A percentile compares a stretch with the other conserved stretches of the same genome.
phyloP scores from a whole-genome alignment of 208 protist species.

The Wallacemonas rigidus region DNA sequence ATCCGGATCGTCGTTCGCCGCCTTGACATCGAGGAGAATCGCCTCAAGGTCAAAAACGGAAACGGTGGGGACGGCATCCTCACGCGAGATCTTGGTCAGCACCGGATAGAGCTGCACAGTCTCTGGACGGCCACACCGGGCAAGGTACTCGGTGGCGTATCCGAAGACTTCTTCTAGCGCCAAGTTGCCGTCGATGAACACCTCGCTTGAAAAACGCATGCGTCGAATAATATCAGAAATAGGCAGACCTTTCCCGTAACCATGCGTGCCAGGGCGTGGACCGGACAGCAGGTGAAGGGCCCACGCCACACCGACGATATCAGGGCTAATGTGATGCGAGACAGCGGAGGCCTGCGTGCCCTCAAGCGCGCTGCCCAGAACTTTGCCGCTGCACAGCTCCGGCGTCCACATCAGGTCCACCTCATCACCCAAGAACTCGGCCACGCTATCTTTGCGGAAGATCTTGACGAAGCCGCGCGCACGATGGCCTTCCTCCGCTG shows the following conservation, averaged over 20 bases:
- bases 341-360: conserved; percentile 74
- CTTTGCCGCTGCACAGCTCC: conserved; percentile 84
- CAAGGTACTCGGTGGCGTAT: conserved; percentile 74
- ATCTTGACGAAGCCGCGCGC: conserved; percentile 81
- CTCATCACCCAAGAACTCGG: conserved; percentile 62
- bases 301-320: conserved; percentile 88
- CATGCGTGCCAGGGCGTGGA: conserved; percentile 59
- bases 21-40: conserved; percentile 77
- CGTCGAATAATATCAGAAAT: conserved; percentile 82
- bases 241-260: conserved; percentile 82
- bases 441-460: conserved; percentile 60
- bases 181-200: conserved; percentile 76
- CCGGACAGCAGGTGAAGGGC: conserved; percentile 86
- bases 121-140: conserved; percentile 41
- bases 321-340: conserved; percentile 77
- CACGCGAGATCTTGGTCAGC: conserved; percentile 82
- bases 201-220: conserved; percentile 69
- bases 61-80: conserved; percentile 88
- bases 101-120: conserved; percentile 76
- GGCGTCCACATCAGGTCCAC: conserved; percentile 80
- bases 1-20: conserved; percentile 76
- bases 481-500: conserved; percentile 62
- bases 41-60: conserved; percentile 88
- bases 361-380: conserved; percentile 71
- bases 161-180: conserved; percentile 84